Evolutionary conservation across 1,284 basidiomycete genomes (phyloP), one percentile per base, ranked within the genome.

Genomic region (Puccinia hordei): DNA sequence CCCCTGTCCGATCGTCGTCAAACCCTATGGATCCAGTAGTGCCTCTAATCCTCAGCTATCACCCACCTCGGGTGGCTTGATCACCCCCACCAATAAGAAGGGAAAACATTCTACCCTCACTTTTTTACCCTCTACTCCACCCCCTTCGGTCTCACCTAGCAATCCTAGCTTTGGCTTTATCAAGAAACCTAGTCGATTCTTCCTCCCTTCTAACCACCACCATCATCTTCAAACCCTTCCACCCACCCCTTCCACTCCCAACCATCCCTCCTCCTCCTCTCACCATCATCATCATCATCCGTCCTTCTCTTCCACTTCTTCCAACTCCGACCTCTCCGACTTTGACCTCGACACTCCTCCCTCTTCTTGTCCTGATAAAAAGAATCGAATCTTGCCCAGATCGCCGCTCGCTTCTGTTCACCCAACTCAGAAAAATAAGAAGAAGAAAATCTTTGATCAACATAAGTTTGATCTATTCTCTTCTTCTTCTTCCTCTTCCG

Each of bases 1-100:
- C n/a, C n/a, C n/a, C n/a, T 72, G 57, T 8, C 78, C 78, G 22
- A 80, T 80, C 38, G 15, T 80, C 35, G 55, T 80, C 24, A 73
- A 80, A 30, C 78, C 78, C 12, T 73, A 38, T 30, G 41, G 53
- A 6, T 22, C 76, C 35, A 19, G 22, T n/a, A n/a, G n/a, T n/a
- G n/a, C n/a, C n/a, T n/a, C n/a, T n/a, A n/a, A n/a, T n/a, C n/a
- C n/a, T n/a, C n/a, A n/a, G n/a, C n/a, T n/a, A n/a, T n/a, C n/a
- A n/a, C 73, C 12, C 33, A 51, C 61, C 13, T 2, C 13, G 17
- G 49, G 19, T 19, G 44, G 24, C 15, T 27, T 73, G 33, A 33
- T 73, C 13, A 73, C 69, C 1, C 71, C 78, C 1, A 71, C 35
- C 10, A 61, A 38, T 61, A 73, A 80, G 57, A 73, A 80, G 61